Percentiles rank a stretch among this genome's conserved stretches.
Evolutionary conservation across 2,329 filamentous ascomycete genomes (phyloP).

Genomic region (Coniochaeta sp.): DNA sequence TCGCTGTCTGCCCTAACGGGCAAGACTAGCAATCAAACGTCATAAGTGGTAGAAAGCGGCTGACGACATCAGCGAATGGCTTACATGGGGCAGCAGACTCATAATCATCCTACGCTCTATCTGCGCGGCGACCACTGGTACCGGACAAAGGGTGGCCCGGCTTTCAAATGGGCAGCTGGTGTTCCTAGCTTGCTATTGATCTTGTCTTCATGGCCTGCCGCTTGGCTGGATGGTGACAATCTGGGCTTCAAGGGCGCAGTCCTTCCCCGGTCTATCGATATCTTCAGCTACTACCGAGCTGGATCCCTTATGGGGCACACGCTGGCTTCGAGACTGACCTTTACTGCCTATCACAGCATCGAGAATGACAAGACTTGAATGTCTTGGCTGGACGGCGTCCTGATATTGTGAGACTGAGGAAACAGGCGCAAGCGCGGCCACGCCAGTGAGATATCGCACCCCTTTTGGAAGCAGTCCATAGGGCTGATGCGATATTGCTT

Average conservation of each 20-base stretch:
- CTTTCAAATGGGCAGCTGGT: background rate
- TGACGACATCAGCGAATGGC: background rate
- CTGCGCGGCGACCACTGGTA: background rate
- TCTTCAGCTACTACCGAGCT: background rate
- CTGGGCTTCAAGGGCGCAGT: background rate
- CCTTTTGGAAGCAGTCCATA: background rate
- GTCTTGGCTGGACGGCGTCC: background rate
- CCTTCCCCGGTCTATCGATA: background rate
- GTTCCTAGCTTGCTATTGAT: background rate
- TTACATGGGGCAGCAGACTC: background rate
- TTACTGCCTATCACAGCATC: background rate
- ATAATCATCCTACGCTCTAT: background rate
- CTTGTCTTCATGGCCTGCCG: background rate
- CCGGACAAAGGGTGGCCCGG: background rate
- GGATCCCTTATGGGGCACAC: background rate
- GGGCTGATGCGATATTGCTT: background rate
- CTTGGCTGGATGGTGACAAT: background rate
- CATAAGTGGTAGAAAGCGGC: background rate
- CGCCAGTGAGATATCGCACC: background rate
- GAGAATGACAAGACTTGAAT: background rate
- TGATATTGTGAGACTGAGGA: background rate
- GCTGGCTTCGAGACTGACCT: background rate
- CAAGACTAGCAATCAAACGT: background rate
- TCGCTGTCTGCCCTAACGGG: background rate
- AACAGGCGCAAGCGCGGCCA: background rate